A percentile compares a stretch with the other conserved stretches of the same genome.
phyloP scores from a whole-genome alignment of 257 asterid species.

The Plantago elongata region DNA sequence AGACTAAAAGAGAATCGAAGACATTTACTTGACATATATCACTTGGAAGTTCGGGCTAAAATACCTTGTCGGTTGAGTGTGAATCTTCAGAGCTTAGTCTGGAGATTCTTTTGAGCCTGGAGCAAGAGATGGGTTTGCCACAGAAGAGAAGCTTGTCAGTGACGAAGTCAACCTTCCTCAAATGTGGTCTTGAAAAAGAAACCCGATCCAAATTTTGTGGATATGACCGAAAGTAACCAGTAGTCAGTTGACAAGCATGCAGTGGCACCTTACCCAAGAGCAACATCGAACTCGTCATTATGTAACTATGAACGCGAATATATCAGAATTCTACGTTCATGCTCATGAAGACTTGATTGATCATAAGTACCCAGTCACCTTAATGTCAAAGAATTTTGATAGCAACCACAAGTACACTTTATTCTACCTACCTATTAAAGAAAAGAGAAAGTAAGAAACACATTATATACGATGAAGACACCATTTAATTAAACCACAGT shows the following conservation, averaged over 20 bases:
- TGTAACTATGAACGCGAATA: not conserved
- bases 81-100: slow-evolving; percentile 44
- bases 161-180: slow-evolving; percentile 10
- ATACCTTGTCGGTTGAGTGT: slow-evolving; percentile 49
- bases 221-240: slow-evolving; percentile 19
- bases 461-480: no score
- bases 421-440: slow-evolving; percentile 11
- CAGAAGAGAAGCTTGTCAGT: slow-evolving; percentile 19
- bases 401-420: not conserved
- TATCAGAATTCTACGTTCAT: slow-evolving; percentile 1
- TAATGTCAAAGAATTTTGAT: not conserved
- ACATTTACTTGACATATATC: slow-evolving; percentile 3
- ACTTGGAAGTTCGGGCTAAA: slow-evolving; percentile 3
- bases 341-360: not conserved
- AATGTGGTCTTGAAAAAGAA: slow-evolving; percentile 17
- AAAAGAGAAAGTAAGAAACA: slow-evolving; percentile 14
- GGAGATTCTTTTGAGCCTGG: slow-evolving; percentile 33
- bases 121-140: slow-evolving; percentile 25
- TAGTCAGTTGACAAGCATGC: slow-evolving; percentile 29
- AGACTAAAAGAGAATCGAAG: slow-evolving; percentile 3
- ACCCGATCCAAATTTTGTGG: slow-evolving; percentile 25
- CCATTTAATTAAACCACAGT: no score
- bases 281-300: slow-evolving; percentile 28
- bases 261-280: slow-evolving; percentile 35
- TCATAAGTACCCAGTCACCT: not conserved